phyloP scores from a whole-genome alignment of 2,329 filamentous ascomycete genomes.

The Pseudogymnoascus sp. region DNA sequence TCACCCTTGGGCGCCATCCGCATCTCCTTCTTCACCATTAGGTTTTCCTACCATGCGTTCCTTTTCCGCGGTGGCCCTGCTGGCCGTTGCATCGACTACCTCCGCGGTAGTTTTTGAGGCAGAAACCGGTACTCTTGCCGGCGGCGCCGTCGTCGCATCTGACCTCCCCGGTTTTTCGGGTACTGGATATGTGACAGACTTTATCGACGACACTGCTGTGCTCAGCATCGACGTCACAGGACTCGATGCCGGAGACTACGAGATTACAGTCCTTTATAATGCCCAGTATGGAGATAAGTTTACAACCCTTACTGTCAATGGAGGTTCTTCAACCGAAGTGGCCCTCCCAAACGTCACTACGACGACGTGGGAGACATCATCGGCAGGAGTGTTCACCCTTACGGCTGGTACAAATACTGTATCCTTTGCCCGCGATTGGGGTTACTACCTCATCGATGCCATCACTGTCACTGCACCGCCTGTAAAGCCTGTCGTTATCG shows the following conservation, averaged over 20 bases:
- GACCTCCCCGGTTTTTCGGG: conserved; percentile 13
- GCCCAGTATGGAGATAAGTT: conserved; percentile 39
- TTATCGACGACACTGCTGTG: conserved; percentile 34
- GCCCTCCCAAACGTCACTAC: conserved; percentile 30
- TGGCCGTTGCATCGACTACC: conserved; percentile 4
- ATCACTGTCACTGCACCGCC: conserved; percentile 24
- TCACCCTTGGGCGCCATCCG: not conserved
- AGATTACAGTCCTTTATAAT: conserved; percentile 36
- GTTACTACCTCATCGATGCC: conserved; percentile 38
- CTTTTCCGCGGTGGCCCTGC: not conserved
- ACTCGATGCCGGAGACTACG: conserved; percentile 32
- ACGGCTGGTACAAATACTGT: conserved; percentile 36
- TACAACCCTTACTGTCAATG: conserved; percentile 36
- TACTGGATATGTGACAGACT: conserved; percentile 39
- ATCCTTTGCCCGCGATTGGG: conserved; percentile 39
- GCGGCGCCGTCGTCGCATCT: conserved; percentile 10
- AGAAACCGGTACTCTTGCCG: conserved; percentile 10
- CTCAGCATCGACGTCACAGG: conserved; percentile 35
- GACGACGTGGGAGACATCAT: conserved; percentile 30
- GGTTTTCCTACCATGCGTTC: not conserved
- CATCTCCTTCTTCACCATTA: not conserved
- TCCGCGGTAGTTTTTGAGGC: conserved; percentile 14
- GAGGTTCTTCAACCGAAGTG: conserved; percentile 34
- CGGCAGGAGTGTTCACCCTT: conserved; percentile 37
- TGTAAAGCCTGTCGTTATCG: conserved; percentile 10